Evolutionary conservation across 352 stramenopile species (phyloP).

Genomic region (Hyaloperonospora arabidopsidis): DNA sequence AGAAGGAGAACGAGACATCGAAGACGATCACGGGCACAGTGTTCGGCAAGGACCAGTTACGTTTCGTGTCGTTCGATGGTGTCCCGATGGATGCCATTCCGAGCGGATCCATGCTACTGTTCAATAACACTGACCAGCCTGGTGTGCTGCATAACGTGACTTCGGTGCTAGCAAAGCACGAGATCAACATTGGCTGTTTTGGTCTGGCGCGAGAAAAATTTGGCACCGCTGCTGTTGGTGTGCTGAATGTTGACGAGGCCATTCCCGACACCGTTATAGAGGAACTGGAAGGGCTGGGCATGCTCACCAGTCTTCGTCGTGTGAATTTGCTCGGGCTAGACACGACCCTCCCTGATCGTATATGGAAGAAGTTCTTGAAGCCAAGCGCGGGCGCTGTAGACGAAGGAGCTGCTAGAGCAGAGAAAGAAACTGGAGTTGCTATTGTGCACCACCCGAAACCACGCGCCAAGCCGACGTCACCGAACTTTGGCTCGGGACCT

Average conservation of each 20-base stretch:
- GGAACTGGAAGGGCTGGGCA: conserved; percentile 59
- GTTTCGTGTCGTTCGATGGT: conserved; percentile 84
- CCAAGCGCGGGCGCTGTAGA: conserved; percentile 26
- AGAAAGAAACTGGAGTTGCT: conserved; percentile 29
- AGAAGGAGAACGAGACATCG: conserved; percentile 78
- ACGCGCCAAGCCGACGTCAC: conserved; percentile 63
- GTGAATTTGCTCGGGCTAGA: conserved; percentile 79
- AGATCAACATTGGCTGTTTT: conserved; percentile 94
- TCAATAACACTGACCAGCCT: conserved; percentile 92
- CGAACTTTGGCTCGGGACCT: conserved; percentile 96
- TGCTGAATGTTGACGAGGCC: conserved; percentile 86
- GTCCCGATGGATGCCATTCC: conserved; percentile 81
- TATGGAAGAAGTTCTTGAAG: conserved; percentile 61
- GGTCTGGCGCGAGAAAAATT: conserved; percentile 70
- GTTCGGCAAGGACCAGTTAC: conserved; percentile 81
- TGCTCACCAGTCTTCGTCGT: conserved; percentile 80
- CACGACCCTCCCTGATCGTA: conserved; percentile 34
- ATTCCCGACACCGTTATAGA: conserved; percentile 82
- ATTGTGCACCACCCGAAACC: conserved; percentile 64
- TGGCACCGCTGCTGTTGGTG: conserved; percentile 66
- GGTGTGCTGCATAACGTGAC: conserved; percentile 92
- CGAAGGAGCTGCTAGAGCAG: conserved; percentile 13
- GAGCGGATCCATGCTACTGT: conserved; percentile 87
- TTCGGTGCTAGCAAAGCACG: conserved; percentile 83
- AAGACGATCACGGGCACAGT: conserved; percentile 86